These are phyloP conservation scores for Candida fluviatilis DNA, from an alignment of 805 yeast species.

Conservation along the genomic window DNA sequence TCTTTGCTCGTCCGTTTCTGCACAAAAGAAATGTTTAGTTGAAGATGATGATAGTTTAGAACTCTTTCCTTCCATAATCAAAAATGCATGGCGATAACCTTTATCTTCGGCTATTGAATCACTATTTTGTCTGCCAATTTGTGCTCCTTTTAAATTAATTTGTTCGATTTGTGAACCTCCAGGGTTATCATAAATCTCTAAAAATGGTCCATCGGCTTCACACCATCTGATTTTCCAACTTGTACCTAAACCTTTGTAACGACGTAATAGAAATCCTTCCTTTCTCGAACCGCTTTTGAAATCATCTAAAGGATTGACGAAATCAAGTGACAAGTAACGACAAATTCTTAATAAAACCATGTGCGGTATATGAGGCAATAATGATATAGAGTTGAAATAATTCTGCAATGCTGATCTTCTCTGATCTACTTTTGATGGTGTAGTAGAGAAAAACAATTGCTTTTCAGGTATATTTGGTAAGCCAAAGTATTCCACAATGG, in stretches of 20 bases:
- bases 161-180: conserved; percentile 53
- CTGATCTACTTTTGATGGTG: conserved; percentile 62
- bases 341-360: conserved; percentile 52
- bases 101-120: conserved; percentile 41
- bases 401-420: conserved; percentile 53
- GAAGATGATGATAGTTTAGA: conserved; percentile 27
- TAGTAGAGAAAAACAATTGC: conserved; percentile 48
- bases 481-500: conserved; percentile 45
- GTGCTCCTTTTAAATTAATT: conserved; percentile 46
- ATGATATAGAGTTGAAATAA: conserved; percentile 55
- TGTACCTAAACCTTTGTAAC: conserved; percentile 59
- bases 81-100: conserved; percentile 59
- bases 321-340: conserved; percentile 62
- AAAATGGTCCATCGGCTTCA: conserved; percentile 54
- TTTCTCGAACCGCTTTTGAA: conserved; percentile 50
- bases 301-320: conserved; percentile 56
- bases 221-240: conserved; percentile 71
- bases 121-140: conserved; percentile 49
- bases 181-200: conserved; percentile 55
- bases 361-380: conserved; percentile 55
- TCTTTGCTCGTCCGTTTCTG: conserved; percentile 74
- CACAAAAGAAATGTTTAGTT: conserved; percentile 65
- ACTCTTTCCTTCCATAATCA: conserved; percentile 44
- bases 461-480: conserved; percentile 66
- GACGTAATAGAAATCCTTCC: conserved; percentile 62